A percentile compares a stretch with the other conserved stretches of the same genome.
phyloP scores from a whole-genome alignment of 768 basidiomycete species.

The Omphalotus guepiniiformis region DNA sequence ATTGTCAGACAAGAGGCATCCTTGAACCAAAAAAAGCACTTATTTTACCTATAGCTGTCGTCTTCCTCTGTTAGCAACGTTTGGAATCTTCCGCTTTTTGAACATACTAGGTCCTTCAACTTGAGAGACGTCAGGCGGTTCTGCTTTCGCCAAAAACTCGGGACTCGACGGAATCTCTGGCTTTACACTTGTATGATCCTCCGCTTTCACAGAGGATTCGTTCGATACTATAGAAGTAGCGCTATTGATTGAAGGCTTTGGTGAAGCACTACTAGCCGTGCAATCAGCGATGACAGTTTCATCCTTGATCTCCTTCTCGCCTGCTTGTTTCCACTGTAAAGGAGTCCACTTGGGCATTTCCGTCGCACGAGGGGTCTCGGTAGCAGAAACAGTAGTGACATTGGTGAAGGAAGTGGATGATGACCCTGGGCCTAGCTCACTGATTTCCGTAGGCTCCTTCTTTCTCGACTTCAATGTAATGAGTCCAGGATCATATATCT shows the following conservation, averaged over 20 bases:
- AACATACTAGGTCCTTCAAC: neutral
- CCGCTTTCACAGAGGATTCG: neutral
- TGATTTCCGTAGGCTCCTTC: constrained; percentile 24
- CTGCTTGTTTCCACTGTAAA: constrained; percentile 29
- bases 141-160: neutral
- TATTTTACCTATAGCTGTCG: too few species aligned
- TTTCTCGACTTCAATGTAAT: constrained; percentile 65
- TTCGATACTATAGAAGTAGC: neutral
- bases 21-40: too few species aligned
- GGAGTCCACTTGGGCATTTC: constrained; percentile 29
- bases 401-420: constrained; percentile 6
- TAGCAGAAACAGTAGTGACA: constrained; percentile 4
- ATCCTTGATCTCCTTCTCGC: constrained; percentile 6
- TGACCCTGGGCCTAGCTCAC: constrained; percentile 2
- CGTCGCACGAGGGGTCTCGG: constrained; percentile 2
- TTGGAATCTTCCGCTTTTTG: constrained; percentile 4
- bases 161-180: neutral
- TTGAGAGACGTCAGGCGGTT: neutral
- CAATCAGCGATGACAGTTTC: neutral
- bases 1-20: too few species aligned
- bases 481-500: constrained; percentile 77
- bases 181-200: too few species aligned
- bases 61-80: too few species aligned
- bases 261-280: neutral
- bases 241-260: neutral